Evolutionary conservation across 768 basidiomycete genomes (phyloP).

Genomic region (Leucosporidium creatinivorum): DNA sequence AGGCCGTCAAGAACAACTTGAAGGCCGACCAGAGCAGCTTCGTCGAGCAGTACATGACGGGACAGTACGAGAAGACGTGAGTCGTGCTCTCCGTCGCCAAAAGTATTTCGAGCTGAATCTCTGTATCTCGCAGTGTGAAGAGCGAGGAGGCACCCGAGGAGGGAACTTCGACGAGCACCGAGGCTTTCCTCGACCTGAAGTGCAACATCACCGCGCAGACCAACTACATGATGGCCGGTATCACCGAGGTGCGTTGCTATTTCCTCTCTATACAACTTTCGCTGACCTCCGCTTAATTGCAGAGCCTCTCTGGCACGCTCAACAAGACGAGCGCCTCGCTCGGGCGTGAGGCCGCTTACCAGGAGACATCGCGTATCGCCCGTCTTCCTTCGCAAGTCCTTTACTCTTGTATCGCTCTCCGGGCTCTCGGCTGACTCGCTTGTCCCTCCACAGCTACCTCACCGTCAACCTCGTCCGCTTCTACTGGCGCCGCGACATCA

Average conservation of each 20-base stretch:
- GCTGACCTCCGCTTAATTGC: not conserved
- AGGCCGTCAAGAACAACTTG: conserved; percentile 59
- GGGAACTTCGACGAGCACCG: conserved; percentile 53
- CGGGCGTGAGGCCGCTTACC: conserved; percentile 72
- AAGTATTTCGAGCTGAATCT: not conserved
- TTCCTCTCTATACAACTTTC: not conserved
- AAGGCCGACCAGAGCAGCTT: conserved; percentile 48
- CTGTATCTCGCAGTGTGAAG: conserved; percentile 51
- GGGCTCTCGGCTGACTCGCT: not conserved
- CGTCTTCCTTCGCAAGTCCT: conserved; percentile 67
- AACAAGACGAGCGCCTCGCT: conserved; percentile 75
- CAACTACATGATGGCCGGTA: conserved; percentile 80
- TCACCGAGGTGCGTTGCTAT: conserved; percentile 57
- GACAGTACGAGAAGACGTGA: conserved; percentile 66
- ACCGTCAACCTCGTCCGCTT: conserved; percentile 95
- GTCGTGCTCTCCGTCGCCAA: conserved; percentile 25
- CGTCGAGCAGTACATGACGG: conserved; percentile 72
- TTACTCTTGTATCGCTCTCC: not conserved
- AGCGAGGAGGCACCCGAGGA: conserved; percentile 81
- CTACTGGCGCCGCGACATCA: conserved; percentile 83
- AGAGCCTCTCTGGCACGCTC: conserved; percentile 81
- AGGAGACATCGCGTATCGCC: conserved; percentile 68
- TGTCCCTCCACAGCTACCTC: conserved; percentile 44
- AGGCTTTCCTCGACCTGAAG: conserved; percentile 77
- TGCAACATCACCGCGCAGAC: conserved; percentile 84